Evolutionary conservation across 2,329 filamentous ascomycete species (phyloP), one percentile per base, ranked within the genome.

Genomic region (Capronia coronata): DNA sequence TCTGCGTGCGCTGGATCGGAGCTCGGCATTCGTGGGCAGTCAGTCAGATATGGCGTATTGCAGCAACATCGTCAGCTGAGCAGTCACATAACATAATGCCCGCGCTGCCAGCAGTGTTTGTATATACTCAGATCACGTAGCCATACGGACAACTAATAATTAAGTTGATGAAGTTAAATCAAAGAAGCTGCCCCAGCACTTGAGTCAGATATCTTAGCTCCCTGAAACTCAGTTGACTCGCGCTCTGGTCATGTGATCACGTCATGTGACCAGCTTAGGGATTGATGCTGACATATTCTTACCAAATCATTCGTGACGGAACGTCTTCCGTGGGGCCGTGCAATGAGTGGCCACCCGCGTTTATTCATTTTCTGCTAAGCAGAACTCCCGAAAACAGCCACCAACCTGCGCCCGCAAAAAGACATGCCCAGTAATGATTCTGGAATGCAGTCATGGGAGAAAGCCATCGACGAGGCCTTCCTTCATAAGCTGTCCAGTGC

Each of bases 241-340:
- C n/a, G n/a, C n/a, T n/a, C n/a, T n/a, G 29, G 29, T 32, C 29
- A 32, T n/a, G 35, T 39, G 35, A 38, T 38, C 10, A 6, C n/a
- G 19, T 49, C 39, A 42, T 42, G 4, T 42, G 39, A 42, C 22
- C 14, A 10, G 19, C 6, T n/a, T 35, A n/a, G 13, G n/a, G n/a
- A n/a, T n/a, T n/a, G n/a, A n/a, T n/a, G 54, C 54, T 56, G 54
- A 56, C 54, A 37, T 48, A 56, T 56, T 56, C 44, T 56, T 56
- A 56, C 51, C 27, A 46, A 51, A 56, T 43, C 51, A 48, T 11
- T 37, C 13, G 21, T 25, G 14, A 34, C 43, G 39, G 47, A 50
- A 54, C 16, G 10, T n/a, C 7, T 46, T 41, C 49, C 49, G 43
- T 46, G 11, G 18, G 25, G 22, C 5, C 11, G 5, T 4, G 7